A percentile compares a stretch with the other conserved stretches of the same genome.
Conservation (phyloP, 768 basidiomycete genomes). For the Trametes villosa region DNA sequence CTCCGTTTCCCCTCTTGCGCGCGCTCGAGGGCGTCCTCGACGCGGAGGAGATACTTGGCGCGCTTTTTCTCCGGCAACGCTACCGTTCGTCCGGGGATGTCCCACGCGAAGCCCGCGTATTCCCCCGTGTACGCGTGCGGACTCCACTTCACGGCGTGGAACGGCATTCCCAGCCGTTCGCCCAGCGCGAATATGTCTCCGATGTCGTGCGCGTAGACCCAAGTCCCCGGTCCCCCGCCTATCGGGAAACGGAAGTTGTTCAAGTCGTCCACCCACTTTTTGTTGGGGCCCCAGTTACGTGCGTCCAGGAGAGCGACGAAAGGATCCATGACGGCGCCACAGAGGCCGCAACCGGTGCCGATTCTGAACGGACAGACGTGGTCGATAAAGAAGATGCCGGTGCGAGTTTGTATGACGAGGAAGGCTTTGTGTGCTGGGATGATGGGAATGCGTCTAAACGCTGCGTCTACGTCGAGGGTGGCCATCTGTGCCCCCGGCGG, state of each 20-base stretch:
- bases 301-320: not conserved
- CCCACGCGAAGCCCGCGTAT: slow-evolving; percentile 39
- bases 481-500: slow-evolving; percentile 2
- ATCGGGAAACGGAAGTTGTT: not conserved
- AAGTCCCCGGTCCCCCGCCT: not conserved
- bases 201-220: not conserved
- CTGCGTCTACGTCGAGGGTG: slow-evolving; percentile 1
- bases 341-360: not conserved
- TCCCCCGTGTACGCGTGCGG: slow-evolving; percentile 25
- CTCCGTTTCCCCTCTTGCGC: not conserved
- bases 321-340: slow-evolving; percentile 5
- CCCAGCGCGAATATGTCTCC: slow-evolving; percentile 3
- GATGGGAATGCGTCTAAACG: not conserved
- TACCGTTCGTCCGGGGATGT: slow-evolving; percentile 31
- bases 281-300: not conserved
- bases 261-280: slow-evolving; percentile 17
- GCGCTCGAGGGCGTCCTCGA: slow-evolving; percentile 18
- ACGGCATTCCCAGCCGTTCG: slow-evolving; percentile 28
- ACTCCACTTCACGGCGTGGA: slow-evolving; percentile 26
- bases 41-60: slow-evolving; percentile 25
- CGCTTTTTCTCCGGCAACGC: slow-evolving; percentile 38
- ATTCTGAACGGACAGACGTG: not conserved
- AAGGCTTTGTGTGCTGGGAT: not conserved
- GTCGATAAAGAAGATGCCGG: slow-evolving; percentile 4
- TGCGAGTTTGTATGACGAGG: not conserved